phyloP scores from a whole-genome alignment of 75 land plant genomes.

The Ceratopteris richardii region DNA sequence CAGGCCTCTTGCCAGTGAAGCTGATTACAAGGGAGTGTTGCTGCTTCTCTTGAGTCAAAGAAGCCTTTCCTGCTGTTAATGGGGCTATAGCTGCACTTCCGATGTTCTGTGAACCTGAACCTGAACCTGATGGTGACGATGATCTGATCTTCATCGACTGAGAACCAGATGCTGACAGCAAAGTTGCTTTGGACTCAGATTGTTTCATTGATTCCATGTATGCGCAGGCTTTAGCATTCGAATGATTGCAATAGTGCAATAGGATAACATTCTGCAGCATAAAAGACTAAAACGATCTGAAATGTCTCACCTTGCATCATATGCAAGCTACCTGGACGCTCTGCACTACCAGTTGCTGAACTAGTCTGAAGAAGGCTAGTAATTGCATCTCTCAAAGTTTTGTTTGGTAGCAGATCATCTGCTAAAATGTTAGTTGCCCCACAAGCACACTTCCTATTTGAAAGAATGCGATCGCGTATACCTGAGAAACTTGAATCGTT shows the following conservation, averaged over 20 bases:
- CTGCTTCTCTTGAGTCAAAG: too few relatives aligned
- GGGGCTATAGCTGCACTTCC: too few relatives aligned
- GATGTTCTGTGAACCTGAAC: too few relatives aligned
- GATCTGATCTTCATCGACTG: too few relatives aligned
- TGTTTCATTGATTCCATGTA: slow-evolving; percentile 68
- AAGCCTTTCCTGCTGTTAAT: too few relatives aligned
- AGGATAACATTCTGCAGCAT: too few relatives aligned
- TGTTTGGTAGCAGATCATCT: slow-evolving; percentile 82
- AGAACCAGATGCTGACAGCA: slow-evolving; percentile 33
- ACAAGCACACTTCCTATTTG: slow-evolving; percentile 66
- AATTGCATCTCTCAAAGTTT: slow-evolving; percentile 67
- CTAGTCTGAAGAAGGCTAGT: slow-evolving; percentile 55
- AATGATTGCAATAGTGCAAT: too few relatives aligned
- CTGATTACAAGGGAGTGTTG: too few relatives aligned
- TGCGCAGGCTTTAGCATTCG: too few relatives aligned
- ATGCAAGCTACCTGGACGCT: slow-evolving; percentile 59
- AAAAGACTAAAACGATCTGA: too few relatives aligned
- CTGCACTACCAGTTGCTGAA: slow-evolving; percentile 58
- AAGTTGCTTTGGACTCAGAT: slow-evolving; percentile 41
- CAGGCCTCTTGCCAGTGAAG: slow-evolving; percentile 19
- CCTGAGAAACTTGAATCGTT: too few relatives aligned
- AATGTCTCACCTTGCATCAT: slow-evolving; percentile 69
- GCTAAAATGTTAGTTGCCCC: slow-evolving; percentile 71
- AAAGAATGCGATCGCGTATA: slow-evolving; percentile 67
- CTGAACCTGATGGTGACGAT: too few relatives aligned